phyloP scores from a whole-genome alignment of 1,284 basidiomycete species.

The Melampsora larici-populina region DNA sequence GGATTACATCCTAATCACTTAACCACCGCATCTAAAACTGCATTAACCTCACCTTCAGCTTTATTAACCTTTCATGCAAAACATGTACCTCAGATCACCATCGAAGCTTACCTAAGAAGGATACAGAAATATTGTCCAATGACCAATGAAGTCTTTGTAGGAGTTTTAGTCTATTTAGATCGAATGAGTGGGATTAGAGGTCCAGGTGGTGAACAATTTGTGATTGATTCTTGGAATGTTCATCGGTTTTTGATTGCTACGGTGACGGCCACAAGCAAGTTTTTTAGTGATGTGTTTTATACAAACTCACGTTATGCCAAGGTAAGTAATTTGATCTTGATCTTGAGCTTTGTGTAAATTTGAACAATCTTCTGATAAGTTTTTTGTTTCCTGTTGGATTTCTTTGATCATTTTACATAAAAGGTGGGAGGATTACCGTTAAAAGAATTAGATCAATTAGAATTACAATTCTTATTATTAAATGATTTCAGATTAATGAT shows the following conservation, averaged over 20 bases:
- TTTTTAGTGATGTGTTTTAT: conserved; percentile 98
- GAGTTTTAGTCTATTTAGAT: conserved; percentile 93
- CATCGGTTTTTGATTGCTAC: conserved; percentile 95
- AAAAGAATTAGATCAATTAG: conserved; percentile 90
- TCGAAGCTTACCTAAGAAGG: conserved; percentile 88
- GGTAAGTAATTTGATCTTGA: conserved; percentile 60
- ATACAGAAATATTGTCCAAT: conserved; percentile 98
- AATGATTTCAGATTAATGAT: conserved; percentile 93
- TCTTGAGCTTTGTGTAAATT: too few species aligned
- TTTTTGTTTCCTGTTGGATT: conserved; percentile 31
- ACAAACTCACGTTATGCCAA: conserved; percentile 99
- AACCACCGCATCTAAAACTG: conserved; percentile 73
- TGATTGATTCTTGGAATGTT: conserved; percentile 92
- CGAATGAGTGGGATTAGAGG: conserved; percentile 54
- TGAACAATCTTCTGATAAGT: conserved; percentile 21
- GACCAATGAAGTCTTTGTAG: conserved; percentile 94
- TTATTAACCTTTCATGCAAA: conserved; percentile 91
- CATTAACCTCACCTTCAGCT: conserved; percentile 73
- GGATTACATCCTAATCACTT: conserved; percentile 47
- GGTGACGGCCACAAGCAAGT: conserved; percentile 96
- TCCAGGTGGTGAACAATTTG: conserved; percentile 43
- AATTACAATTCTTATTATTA: conserved; percentile 90
- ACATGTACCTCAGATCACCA: conserved; percentile 87
- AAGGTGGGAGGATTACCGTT: conserved; percentile 92
- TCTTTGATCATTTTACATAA: not conserved